These are phyloP conservation scores for Aspergillus sp. DNA, from an alignment of 2,329 filamentous ascomycete genomes.

Conservation along the genomic window DNA sequence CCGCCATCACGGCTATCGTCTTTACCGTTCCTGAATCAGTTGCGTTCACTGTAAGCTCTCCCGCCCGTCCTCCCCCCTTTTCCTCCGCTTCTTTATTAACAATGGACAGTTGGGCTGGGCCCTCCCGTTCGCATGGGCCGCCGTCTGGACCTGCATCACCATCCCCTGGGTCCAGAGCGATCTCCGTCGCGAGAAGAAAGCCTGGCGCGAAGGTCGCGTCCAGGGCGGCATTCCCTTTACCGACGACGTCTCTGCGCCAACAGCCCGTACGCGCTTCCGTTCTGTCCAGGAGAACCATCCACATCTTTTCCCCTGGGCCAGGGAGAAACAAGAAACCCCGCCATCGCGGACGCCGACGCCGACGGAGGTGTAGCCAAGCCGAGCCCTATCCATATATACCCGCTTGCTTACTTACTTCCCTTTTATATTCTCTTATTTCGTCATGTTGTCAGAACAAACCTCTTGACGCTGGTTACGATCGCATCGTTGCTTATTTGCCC, in stretches of 20 bases:
- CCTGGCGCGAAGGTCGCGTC: slow-evolving; percentile 30
- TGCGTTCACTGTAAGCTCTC: slow-evolving; percentile 38
- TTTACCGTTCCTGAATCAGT: slow-evolving; percentile 42
- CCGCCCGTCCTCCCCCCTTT: background rate
- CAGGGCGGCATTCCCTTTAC: slow-evolving; percentile 30
- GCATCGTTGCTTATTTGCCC: background rate
- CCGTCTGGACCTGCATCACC: slow-evolving; percentile 38
- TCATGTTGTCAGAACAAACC: background rate
- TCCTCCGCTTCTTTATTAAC: no score
- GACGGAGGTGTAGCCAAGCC: no score
- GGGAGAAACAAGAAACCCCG: slow-evolving; percentile 17
- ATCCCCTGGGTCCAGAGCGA: slow-evolving; percentile 41
- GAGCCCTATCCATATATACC: no score
- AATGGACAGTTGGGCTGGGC: slow-evolving; percentile 32
- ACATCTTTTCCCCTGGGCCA: slow-evolving; percentile 21
- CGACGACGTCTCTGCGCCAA: slow-evolving; percentile 30
- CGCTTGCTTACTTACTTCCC: no score
- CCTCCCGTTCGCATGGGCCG: slow-evolving; percentile 37
- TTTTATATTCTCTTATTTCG: no score
- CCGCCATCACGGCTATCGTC: slow-evolving; percentile 41
- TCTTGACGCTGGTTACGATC: slow-evolving; percentile 1
- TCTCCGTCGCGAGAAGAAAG: slow-evolving; percentile 37
- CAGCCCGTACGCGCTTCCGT: slow-evolving; percentile 30
- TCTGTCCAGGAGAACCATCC: slow-evolving; percentile 26
- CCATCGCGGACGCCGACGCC: slow-evolving; percentile 12